These are phyloP conservation scores for Panicum miliaceum DNA, from an alignment of 176 grass and related monocot genomes.

Conservation along the genomic window DNA sequence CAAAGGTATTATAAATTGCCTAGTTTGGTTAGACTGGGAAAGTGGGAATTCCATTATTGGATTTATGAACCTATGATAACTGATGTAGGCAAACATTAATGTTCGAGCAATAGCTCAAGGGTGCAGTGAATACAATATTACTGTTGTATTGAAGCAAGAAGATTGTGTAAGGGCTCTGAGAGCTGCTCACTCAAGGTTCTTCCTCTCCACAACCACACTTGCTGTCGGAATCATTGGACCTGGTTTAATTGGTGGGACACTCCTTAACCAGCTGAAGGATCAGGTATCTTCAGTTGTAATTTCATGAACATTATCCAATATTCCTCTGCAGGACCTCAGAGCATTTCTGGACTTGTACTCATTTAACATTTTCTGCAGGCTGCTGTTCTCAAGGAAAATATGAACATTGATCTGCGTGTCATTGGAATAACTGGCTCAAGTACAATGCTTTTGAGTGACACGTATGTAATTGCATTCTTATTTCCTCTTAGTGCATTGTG, in stretches of 20 bases:
- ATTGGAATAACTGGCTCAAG: conserved; percentile 89
- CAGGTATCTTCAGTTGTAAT: conserved; percentile 66
- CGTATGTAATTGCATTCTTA: conserved; percentile 53
- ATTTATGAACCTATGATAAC: conserved; percentile 33
- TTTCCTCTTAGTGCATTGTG: conserved; percentile 18
- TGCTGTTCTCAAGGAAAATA: conserved; percentile 87
- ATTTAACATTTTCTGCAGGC: conserved; percentile 56
- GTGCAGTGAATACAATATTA: conserved; percentile 99
- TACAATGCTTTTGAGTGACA: conserved; percentile 84
- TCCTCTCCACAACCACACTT: conserved; percentile 88
- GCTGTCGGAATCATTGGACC: conserved; percentile 93
- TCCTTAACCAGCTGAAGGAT: conserved; percentile 91
- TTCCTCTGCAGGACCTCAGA: background rate
- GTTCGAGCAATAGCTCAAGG: conserved; percentile 98
- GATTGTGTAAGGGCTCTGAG: conserved; percentile 89
- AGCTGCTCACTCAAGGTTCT: conserved; percentile 93
- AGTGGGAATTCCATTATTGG: conserved; percentile 19
- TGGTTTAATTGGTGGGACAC: conserved; percentile 86
- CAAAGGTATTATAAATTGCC: conserved; percentile 68
- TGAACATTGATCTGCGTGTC: conserved; percentile 95
- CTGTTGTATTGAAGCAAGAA: conserved; percentile 96
- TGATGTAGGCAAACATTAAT: conserved; percentile 89
- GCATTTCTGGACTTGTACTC: conserved; percentile 5
- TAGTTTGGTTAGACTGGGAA: conserved; percentile 28
- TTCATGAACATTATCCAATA: background rate